Conservation (phyloP, 805 yeast species). For the Barnettozyma wickerhamii region DNA sequence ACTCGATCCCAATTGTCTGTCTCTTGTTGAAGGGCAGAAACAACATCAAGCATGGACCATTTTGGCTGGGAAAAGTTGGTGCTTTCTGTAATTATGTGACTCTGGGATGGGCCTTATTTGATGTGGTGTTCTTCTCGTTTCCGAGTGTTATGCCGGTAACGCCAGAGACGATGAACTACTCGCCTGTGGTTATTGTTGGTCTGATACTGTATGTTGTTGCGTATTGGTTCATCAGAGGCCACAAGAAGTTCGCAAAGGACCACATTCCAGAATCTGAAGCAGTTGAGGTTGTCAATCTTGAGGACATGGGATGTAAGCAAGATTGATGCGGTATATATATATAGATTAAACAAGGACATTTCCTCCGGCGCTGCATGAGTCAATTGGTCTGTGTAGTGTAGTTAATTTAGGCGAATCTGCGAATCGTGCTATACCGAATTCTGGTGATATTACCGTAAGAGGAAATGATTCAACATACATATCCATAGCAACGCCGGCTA, state of each 20-base stretch:
- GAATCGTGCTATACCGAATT: too few species aligned
- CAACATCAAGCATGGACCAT: constrained; percentile 57
- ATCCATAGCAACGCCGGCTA: too few species aligned
- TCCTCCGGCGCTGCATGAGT: too few species aligned
- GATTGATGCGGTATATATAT: too few species aligned
- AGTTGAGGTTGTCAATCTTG: too few species aligned
- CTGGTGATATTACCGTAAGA: too few species aligned
- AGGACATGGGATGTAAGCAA: too few species aligned
- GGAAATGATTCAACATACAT: too few species aligned
- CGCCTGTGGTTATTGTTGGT: constrained; percentile 50
- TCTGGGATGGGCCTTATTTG: constrained; percentile 54
- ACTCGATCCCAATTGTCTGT: constrained; percentile 50
- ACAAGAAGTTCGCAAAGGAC: constrained; percentile 27
- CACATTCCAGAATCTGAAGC: too few species aligned
- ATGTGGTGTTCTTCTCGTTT: constrained; percentile 57
- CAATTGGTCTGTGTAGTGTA: too few species aligned
- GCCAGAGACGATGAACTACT: constrained; percentile 63
- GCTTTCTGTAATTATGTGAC: constrained; percentile 45
- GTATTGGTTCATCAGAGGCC: constrained; percentile 48
- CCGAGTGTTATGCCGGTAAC: constrained; percentile 62
- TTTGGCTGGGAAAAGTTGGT: constrained; percentile 60
- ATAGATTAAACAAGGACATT: too few species aligned
- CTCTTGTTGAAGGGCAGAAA: constrained; percentile 44
- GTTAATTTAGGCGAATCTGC: too few species aligned
- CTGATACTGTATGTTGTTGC: constrained; percentile 38